Percentiles rank a stretch among this genome's conserved stretches.
Conservation (phyloP, 768 basidiomycete genomes). For the Gymnopilus junonius region DNA sequence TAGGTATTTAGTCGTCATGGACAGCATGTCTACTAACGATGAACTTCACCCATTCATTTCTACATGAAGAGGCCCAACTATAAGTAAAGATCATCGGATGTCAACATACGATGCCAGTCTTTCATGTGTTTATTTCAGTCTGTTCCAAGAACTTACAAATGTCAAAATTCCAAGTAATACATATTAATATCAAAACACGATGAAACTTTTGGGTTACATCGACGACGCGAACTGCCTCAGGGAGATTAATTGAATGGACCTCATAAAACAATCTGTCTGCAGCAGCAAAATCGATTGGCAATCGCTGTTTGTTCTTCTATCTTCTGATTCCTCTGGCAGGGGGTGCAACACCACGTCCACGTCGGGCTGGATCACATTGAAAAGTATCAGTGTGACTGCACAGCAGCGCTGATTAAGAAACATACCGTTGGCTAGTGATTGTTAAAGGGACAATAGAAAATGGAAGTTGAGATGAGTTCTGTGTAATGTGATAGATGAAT, state of each 20-base stretch:
- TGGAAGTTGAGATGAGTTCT: slow-evolving; percentile 18
- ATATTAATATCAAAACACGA: too few species aligned
- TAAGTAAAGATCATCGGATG: too few species aligned
- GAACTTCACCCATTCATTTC: not conserved
- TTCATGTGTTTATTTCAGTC: not conserved
- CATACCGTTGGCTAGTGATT: slow-evolving; percentile 73
- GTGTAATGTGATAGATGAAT: slow-evolving; percentile 5
- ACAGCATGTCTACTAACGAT: not conserved
- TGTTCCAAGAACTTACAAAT: not conserved
- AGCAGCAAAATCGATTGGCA: too few species aligned
- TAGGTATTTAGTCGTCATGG: not conserved
- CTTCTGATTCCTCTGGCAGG: slow-evolving; percentile 83
- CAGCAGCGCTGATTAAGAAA: slow-evolving; percentile 14
- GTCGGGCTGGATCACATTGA: slow-evolving; percentile 62
- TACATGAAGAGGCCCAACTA: too few species aligned
- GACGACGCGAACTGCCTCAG: not conserved
- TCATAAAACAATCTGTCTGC: too few species aligned
- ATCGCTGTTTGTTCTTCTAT: slow-evolving; percentile 46
- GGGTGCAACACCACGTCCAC: slow-evolving; percentile 79
- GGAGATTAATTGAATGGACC: not conserved
- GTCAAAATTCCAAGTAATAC: too few species aligned
- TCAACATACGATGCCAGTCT: too few species aligned
- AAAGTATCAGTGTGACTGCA: slow-evolving; percentile 2
- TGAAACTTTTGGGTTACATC: not conserved
- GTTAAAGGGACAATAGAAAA: slow-evolving; percentile 21